Evolutionary conservation across 73 alveolate species (phyloP), one percentile per base, ranked within the genome.

Genomic region (Halteria grandinella): DNA sequence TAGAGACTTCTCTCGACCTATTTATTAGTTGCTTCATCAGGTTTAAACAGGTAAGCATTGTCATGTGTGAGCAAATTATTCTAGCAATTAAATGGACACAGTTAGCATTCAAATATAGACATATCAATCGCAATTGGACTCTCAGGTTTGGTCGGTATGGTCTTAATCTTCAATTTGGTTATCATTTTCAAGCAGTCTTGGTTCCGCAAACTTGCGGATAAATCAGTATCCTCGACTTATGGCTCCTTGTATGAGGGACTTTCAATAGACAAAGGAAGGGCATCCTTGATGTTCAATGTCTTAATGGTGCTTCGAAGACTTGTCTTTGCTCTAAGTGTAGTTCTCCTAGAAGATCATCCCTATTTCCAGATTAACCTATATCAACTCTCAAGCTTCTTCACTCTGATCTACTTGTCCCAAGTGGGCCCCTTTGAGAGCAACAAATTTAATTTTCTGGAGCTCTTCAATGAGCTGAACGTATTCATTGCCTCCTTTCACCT

Each of bases 391-490:
- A 53, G 55, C 18, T 53, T 12, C 7, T 25, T 53, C 8, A 21
- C 29, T 53, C 20, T 53, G 20, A 25, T 7, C 18, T 5, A 4
- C 5, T 12, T 18, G 11, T 25, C 29, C 6, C 23, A 11, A 8
- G 12, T 4, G 6, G 29, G 29, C 25, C 69, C 69, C 23, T 25
- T 53, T 53, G 29, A 25, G 29, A 5, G 6, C 6, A 48, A 5
- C 23, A 23, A 53, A 25, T 10, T 53, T 53, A 14, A 53, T 18
- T 6, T 8, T 25, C 29, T 53, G 7, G 69, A 53, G 29, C 11
- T 53, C 6, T 7, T 53, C 4, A 53, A 53, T 53, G 69, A 53
- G 51, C n/a, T n/a, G n/a, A n/a, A n/a, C n/a, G n/a, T n/a, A n/a
- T n/a, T n/a, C n/a, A n/a, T n/a, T n/a, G n/a, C n/a, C n/a, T n/a